Evolutionary conservation across 805 yeast genomes (phyloP).

Genomic region (Starmera pachycereana): DNA sequence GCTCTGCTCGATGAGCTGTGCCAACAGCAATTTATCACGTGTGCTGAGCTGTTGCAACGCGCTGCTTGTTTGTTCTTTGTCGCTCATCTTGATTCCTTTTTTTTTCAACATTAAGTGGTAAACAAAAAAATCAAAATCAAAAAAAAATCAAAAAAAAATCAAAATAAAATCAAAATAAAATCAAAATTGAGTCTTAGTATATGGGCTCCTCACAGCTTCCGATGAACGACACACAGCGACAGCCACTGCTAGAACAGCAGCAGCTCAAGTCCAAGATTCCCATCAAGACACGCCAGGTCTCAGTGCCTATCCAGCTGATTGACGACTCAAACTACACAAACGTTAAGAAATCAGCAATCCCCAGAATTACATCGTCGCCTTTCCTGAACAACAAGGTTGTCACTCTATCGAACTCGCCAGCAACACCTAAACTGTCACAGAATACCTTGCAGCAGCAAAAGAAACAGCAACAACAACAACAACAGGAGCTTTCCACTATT

Average conservation of each 20-base stretch:
- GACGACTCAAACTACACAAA: conserved; percentile 8
- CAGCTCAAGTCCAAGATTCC: conserved; percentile 12
- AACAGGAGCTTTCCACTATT: too few species aligned
- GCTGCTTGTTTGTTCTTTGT: background rate
- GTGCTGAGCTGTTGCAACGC: conserved; percentile 5
- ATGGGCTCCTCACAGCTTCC: background rate
- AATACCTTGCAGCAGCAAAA: too few species aligned
- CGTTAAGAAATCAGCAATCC: conserved; percentile 11
- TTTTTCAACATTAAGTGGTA: too few species aligned
- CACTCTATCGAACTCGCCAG: too few species aligned
- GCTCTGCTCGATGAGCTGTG: conserved; percentile 14
- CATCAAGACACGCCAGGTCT: conserved; percentile 10
- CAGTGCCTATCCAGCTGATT: conserved; percentile 10
- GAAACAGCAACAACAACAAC: too few species aligned
- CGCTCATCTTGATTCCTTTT: too few species aligned
- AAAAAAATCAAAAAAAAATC: too few species aligned
- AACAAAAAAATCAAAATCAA: background rate
- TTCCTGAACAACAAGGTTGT: background rate
- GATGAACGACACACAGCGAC: conserved; percentile 1
- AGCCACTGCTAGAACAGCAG: conserved; percentile 8
- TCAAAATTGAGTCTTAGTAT: too few species aligned
- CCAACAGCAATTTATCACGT: conserved; percentile 13
- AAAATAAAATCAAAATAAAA: too few species aligned
- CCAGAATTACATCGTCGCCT: conserved; percentile 15
- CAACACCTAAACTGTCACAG: too few species aligned